These are phyloP conservation scores for Solanum rostratum DNA, from an alignment of 257 asterid genomes.

Conservation along the genomic window DNA sequence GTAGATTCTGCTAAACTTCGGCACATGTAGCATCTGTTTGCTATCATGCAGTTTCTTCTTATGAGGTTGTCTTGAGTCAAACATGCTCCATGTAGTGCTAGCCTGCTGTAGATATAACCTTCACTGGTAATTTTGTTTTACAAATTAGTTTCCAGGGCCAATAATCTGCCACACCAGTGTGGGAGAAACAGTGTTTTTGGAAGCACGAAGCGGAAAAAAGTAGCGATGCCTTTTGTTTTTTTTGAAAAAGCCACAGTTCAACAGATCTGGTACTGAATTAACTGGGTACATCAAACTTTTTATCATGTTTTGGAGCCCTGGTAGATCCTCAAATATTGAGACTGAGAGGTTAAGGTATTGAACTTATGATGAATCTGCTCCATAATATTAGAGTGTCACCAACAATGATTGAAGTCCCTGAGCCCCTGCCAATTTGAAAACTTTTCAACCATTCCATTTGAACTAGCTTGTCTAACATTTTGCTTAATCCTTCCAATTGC, in stretches of 20 bases:
- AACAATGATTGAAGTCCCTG: background rate
- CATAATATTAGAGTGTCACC: background rate
- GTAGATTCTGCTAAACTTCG: background rate
- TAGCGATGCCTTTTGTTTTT: too few relatives aligned
- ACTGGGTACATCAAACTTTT: too few relatives aligned
- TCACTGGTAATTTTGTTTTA: background rate
- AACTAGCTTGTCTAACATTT: background rate
- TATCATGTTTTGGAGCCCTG: background rate
- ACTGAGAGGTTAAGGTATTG: background rate
- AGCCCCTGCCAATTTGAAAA: background rate
- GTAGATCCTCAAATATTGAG: background rate
- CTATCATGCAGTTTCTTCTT: background rate
- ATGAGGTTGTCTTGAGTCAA: background rate
- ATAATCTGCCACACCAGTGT: background rate
- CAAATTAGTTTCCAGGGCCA: background rate
- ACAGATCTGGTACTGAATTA: too few relatives aligned
- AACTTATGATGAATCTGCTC: background rate
- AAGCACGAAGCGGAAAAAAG: too few relatives aligned
- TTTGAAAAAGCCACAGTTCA: too few relatives aligned
- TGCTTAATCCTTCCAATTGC: background rate
- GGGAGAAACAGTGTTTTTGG: background rate
- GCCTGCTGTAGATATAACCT: background rate
- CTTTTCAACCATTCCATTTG: background rate
- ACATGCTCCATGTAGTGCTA: background rate
- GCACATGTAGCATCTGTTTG: background rate